Percentiles rank a stretch among this genome's conserved stretches.
Evolutionary conservation across 2,329 filamentous ascomycete species (phyloP).

Genomic region (Colletotrichum falcatum): DNA sequence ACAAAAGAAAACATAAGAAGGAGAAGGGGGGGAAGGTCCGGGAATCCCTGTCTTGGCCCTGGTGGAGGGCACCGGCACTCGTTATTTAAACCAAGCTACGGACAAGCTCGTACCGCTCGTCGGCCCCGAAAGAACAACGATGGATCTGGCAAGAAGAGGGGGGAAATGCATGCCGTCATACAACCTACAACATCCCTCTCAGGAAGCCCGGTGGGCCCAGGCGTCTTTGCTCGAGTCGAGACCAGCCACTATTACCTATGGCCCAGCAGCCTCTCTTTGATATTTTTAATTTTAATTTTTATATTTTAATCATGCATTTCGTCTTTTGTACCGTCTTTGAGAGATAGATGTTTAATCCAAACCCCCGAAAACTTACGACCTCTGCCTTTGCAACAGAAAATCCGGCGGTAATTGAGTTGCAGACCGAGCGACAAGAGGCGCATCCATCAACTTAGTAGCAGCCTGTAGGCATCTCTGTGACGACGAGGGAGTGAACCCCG

Average conservation of each 20-base stretch:
- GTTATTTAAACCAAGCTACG: conserved; percentile 4
- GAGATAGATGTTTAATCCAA: conserved; percentile 9
- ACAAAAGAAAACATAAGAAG: neutral
- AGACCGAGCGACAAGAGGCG: conserved; percentile 17
- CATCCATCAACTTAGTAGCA: too few species aligned
- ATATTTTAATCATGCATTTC: too few species aligned
- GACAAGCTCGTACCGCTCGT: conserved; percentile 16
- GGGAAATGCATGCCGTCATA: conserved; percentile 38
- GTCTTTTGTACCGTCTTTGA: neutral
- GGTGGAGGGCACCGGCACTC: neutral
- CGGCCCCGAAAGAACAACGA: conserved; percentile 11
- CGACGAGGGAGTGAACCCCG: conserved; percentile 32
- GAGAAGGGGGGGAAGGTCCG: neutral
- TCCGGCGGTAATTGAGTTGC: neutral
- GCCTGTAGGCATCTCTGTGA: too few species aligned
- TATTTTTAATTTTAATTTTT: neutral
- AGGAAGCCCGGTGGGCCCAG: conserved; percentile 29
- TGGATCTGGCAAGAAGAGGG: neutral
- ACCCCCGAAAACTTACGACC: neutral
- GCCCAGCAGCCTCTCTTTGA: neutral
- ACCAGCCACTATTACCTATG: neutral
- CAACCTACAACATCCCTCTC: conserved; percentile 29
- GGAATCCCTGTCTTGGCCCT: neutral
- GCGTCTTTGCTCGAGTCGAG: conserved; percentile 20
- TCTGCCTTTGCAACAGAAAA: conserved; percentile 4